Evolutionary conservation across 768 basidiomycete species (phyloP), one percentile per base, ranked within the genome.

Genomic region (Auricularia sp.): DNA sequence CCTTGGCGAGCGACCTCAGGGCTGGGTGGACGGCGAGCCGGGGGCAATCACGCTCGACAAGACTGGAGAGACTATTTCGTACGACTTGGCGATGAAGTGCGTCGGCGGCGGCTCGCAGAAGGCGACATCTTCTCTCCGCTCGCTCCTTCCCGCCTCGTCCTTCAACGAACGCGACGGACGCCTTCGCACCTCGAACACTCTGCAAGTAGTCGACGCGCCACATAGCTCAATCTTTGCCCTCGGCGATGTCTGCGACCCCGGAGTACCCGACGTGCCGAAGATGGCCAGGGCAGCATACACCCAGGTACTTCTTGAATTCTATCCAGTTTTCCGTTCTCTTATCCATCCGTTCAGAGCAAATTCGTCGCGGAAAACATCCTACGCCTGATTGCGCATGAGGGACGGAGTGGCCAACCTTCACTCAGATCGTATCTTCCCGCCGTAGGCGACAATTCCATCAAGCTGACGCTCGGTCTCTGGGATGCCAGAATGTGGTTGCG

Each of bases 191-290:
- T 63, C 68, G 36, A 68, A 68, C 1, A 73, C 73, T 1, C 67
- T 75, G 6, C 73, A 72, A 47, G 65, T 75, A 59, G 44, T 43
- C 12, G 67, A 70, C 59, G 10, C 53, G 18, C 36, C 65, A 8
- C 66, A 61, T 33, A 66, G 67, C 4, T 61, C 67, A 64, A 78
- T 87, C 14, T 88, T 87, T 68, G 85, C 80, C 10, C 72, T 86
- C 5, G 86, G 86, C 8, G 86, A 87, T 62, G 78, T 80, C 0
- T 85, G 84, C 0, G 84, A 87, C 70, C 84, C 84, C 64, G 84
- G 84, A 4, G 86, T 85, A 0, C 80, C 83, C 33, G 79, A 83
- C 29, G 85, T 86, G 12, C 86, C 58, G 1, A 23, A 66, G n/a
- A 65, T 68, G 3, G 69, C 64, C 8, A 5, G 47, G 10, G 39